These are phyloP conservation scores for Phytopythium cucurbitacearum DNA, from an alignment of 352 stramenopile genomes.

Conservation along the genomic window DNA sequence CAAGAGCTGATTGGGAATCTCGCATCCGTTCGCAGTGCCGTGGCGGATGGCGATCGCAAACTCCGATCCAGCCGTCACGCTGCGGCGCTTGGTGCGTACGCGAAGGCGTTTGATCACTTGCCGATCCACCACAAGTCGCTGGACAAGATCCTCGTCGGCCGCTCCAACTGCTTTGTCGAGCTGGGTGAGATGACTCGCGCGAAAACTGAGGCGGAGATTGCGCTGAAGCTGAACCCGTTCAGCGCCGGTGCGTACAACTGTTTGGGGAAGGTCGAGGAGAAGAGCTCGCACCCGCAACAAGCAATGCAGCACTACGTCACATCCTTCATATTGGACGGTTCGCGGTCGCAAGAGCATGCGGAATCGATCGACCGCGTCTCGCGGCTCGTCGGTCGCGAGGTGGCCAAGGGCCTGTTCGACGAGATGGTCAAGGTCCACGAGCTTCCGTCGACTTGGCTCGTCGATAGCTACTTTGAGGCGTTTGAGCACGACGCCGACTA, in stretches of 20 bases:
- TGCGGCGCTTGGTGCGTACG: constrained; percentile 53
- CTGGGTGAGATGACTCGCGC: constrained; percentile 37
- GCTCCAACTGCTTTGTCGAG: constrained; percentile 55
- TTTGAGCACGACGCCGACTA: constrained; percentile 79
- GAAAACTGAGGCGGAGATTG: constrained; percentile 36
- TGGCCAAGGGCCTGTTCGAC: constrained; percentile 65
- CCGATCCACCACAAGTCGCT: constrained; percentile 66
- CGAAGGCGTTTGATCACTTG: constrained; percentile 54
- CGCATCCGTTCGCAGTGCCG: constrained; percentile 36
- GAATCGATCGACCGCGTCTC: constrained; percentile 74
- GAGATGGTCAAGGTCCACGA: constrained; percentile 70
- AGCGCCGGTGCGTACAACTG: constrained; percentile 65
- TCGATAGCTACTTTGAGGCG: constrained; percentile 83
- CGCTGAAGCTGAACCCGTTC: constrained; percentile 63
- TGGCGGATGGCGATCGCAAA: constrained; percentile 60
- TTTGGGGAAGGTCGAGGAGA: constrained; percentile 61
- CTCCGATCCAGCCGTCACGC: constrained; percentile 42
- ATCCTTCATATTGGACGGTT: constrained; percentile 79
- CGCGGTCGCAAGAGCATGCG: constrained; percentile 58
- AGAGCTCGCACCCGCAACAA: constrained; percentile 34
- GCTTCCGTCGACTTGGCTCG: constrained; percentile 72
- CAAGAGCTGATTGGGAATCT: constrained; percentile 45
- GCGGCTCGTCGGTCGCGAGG: constrained; percentile 51
- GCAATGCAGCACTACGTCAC: constrained; percentile 84
- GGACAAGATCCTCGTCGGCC: constrained; percentile 49